Evolutionary conservation across 345 rosid genomes (phyloP), one percentile per base, ranked within the genome.

Genomic region (Erucastrum elatum): DNA sequence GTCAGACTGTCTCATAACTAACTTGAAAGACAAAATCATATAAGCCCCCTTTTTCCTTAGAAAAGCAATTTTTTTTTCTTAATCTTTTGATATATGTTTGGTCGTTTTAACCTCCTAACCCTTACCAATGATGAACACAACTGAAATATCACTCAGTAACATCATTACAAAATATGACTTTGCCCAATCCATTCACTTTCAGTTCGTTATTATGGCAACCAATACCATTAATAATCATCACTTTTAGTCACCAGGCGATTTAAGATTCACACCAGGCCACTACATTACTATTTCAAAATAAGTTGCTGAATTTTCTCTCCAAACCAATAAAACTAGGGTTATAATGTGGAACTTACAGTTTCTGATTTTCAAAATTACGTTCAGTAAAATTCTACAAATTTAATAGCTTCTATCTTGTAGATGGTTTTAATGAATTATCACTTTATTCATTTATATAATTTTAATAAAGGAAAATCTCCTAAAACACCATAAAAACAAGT

Each of bases 151-250:
- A 80, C 80, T 69, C 34, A 70, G 64, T 12, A 64, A 55, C 62
- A 80, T 80, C 79, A 80, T 80, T 80, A 80, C 82, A 51, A 74
- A 66, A 63, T 68, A 74, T 30, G 79, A 80, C 75, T 29, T 63
- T 75, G 51, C 79, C 71, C 49, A 30, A 49, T 69, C 37, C 21
- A 35, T 75, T 74, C 39, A 51, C 75, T 80, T 80, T 80, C 70
- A 49, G 66, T 68, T 68, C 16, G 53, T 75, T 64, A 74, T 74
- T 71, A 72, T 66, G 41, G 29, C 62, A 37, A 70, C 76, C 75
- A 34, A 66, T 61, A 51, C 35, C 69, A 44, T 15, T 72, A 16
- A 70, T 77, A 26, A 49, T 68, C 2, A 2, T 68, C 80, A 58
- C 62, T 74, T 77, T 75, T 65, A 26, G 58, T 67, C 67, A 68